These are phyloP conservation scores for Solanum chiquidenum DNA, from an alignment of 257 asterid species.

Conservation along the genomic window DNA sequence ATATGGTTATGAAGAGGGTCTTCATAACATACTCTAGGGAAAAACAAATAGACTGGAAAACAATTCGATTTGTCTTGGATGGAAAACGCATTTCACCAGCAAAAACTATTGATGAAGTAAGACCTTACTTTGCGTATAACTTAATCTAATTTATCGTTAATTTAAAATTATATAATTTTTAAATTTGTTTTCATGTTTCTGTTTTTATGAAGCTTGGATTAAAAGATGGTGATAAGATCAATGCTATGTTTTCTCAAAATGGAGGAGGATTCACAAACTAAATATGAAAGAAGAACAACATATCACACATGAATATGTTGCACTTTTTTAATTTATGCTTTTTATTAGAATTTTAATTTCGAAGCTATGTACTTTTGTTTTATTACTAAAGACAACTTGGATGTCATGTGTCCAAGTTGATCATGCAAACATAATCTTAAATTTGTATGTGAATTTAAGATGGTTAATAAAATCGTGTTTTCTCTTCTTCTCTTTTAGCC, in stretches of 20 bases:
- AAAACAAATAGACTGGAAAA: background rate
- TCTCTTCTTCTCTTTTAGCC: background rate
- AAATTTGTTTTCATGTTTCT: background rate
- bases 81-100: background rate
- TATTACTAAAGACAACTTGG: background rate
- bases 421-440: background rate
- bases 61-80: background rate
- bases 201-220: background rate
- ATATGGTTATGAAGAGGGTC: background rate
- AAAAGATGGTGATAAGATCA: background rate
- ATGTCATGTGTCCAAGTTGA: background rate
- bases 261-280: background rate
- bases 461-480: background rate
- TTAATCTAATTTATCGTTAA: background rate
- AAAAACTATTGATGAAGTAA: background rate
- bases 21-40: background rate
- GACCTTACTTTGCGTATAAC: background rate
- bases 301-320: background rate
- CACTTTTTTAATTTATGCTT: background rate
- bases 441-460: background rate
- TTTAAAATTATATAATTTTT: background rate
- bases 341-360: background rate
- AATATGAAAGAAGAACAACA: background rate
- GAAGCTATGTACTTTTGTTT: background rate
- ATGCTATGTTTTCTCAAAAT: background rate